phyloP scores from a whole-genome alignment of 1,284 basidiomycete genomes.

The Somion occarium region DNA sequence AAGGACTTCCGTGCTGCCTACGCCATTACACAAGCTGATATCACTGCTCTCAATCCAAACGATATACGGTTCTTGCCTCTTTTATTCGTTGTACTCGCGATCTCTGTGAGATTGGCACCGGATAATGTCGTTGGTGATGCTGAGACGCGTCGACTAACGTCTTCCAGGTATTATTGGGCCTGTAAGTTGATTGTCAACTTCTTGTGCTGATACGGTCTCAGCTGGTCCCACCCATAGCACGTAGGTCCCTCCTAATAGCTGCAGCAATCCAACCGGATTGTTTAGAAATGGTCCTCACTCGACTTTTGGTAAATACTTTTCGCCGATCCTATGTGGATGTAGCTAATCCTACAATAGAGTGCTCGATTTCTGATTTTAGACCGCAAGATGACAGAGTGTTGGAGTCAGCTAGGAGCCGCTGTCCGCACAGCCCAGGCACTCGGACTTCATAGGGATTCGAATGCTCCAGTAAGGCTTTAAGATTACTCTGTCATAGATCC shows the following conservation, averaged over 20 bases:
- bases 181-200: constrained; percentile 50
- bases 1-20: constrained; percentile 81
- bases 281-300: constrained; percentile 83
- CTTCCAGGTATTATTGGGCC: constrained; percentile 89
- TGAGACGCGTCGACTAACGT: constrained; percentile 69
- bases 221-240: constrained; percentile 46
- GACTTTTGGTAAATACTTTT: constrained; percentile 61
- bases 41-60: constrained; percentile 71
- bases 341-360: constrained; percentile 45
- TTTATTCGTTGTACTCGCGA: constrained; percentile 91
- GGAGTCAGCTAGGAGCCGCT: constrained; percentile 92
- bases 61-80: constrained; percentile 88
- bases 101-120: constrained; percentile 81
- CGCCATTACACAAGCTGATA: constrained; percentile 73
- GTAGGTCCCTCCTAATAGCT: constrained; percentile 81
- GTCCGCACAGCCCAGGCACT: constrained; percentile 92
- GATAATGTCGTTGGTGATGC: constrained; percentile 80
- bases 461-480: constrained; percentile 62
- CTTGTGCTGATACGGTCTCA: neutral
- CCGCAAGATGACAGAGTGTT: constrained; percentile 87
- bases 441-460: constrained; percentile 87
- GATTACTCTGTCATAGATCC: neutral
- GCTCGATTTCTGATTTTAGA: constrained; percentile 90
- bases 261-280: constrained; percentile 90
- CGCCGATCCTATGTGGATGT: neutral